phyloP scores from a whole-genome alignment of 495 filamentous ascomycete genomes.

The Trichoderma reesei region DNA sequence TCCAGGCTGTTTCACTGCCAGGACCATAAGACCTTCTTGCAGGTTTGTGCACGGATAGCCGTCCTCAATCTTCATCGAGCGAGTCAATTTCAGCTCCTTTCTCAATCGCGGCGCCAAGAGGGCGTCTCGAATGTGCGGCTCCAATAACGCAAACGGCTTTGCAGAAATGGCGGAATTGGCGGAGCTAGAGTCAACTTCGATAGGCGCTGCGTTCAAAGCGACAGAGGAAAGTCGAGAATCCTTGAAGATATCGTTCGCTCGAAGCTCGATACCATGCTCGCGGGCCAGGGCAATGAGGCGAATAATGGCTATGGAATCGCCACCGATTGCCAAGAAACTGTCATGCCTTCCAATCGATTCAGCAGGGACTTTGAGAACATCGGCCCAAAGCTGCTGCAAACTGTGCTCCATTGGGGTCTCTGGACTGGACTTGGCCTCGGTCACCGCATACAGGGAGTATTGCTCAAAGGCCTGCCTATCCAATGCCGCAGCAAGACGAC shows the following conservation, averaged over 20 bases:
- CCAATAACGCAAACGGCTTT: not conserved
- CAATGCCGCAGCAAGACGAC: not conserved
- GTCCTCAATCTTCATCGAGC: conserved; percentile 1
- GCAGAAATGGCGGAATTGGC: not conserved
- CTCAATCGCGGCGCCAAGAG: not conserved
- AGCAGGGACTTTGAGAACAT: not conserved
- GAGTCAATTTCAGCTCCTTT: not conserved
- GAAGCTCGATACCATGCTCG: not conserved
- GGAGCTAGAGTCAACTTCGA: conserved; percentile 25
- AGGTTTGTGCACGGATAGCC: conserved; percentile 42
- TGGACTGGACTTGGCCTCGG: not conserved
- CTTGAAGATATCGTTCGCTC: conserved; percentile 24
- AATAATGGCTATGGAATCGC: not conserved
- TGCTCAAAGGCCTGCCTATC: not conserved
- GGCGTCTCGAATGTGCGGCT: not conserved
- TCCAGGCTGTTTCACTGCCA: conserved; percentile 29
- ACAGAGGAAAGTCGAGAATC: conserved; percentile 29
- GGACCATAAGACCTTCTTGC: conserved; percentile 42
- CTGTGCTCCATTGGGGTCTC: conserved; percentile 11
- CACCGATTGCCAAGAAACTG: conserved; percentile 2
- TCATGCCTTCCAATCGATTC: not conserved
- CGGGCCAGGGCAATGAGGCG: conserved; percentile 24
- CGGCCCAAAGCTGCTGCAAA: not conserved
- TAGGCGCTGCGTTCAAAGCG: not conserved
- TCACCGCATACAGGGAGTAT: not conserved